A percentile compares a stretch with the other conserved stretches of the same genome.
Evolutionary conservation across 2,329 filamentous ascomycete species (phyloP).

Genomic region (Colletotrichum navitas): DNA sequence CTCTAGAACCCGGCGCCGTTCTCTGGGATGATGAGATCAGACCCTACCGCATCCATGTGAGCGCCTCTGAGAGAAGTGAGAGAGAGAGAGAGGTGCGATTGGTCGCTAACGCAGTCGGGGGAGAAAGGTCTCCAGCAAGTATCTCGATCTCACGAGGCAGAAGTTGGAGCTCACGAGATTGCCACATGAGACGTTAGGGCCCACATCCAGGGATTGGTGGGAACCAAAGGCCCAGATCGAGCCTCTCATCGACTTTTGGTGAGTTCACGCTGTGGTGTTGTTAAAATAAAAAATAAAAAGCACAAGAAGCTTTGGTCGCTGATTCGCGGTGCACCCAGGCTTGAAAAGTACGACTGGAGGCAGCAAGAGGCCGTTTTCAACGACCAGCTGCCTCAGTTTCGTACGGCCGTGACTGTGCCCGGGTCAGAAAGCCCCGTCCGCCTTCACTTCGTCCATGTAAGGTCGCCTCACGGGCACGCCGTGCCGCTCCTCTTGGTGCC

Average conservation of each 20-base stretch:
- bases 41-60: constrained; percentile 70
- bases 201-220: constrained; percentile 65
- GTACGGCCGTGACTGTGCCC: constrained; percentile 64
- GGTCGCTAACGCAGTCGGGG: constrained; percentile 46
- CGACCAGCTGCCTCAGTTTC: constrained; percentile 71
- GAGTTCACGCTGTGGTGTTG: constrained; percentile 45
- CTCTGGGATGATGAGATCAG: constrained; percentile 60
- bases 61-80: constrained; percentile 45
- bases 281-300: neutral
- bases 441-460: constrained; percentile 75
- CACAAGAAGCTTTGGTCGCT: neutral
- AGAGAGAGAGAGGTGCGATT: neutral
- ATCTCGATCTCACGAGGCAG: constrained; percentile 74
- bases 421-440: constrained; percentile 60
- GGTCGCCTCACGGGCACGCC: constrained; percentile 64
- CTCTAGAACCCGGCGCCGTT: constrained; percentile 15
- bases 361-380: constrained; percentile 71
- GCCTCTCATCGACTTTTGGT: constrained; percentile 75
- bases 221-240: constrained; percentile 73
- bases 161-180: constrained; percentile 76
- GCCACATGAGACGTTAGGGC: constrained; percentile 67
- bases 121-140: constrained; percentile 73
- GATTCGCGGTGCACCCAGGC: constrained; percentile 57
- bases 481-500: constrained; percentile 75
- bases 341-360: constrained; percentile 76